A percentile compares a stretch with the other conserved stretches of the same genome.
phyloP scores from a whole-genome alignment of 257 asterid genomes.

The Knoxia roxburghii region DNA sequence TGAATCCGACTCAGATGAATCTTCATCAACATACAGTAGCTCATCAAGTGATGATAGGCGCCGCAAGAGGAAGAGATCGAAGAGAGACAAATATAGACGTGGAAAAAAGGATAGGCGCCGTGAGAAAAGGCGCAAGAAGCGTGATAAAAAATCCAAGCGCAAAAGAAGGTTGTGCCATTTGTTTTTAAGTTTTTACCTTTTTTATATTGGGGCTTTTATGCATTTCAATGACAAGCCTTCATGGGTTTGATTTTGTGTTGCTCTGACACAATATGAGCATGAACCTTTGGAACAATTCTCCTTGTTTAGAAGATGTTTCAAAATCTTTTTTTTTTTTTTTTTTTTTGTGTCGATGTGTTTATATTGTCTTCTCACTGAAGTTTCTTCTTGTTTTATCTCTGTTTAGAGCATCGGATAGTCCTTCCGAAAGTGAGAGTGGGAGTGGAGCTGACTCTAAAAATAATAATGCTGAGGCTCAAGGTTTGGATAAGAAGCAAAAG shows the following conservation, averaged over 20 bases:
- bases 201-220: background rate
- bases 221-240: background rate
- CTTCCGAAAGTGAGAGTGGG: conserved; percentile 56
- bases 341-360: background rate
- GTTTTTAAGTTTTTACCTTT: background rate
- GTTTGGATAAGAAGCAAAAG: conserved; percentile 37
- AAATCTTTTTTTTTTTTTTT: background rate
- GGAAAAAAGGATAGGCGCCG: conserved; percentile 65
- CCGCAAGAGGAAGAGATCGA: conserved; percentile 82
- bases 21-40: conserved; percentile 78
- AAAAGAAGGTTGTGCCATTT: conserved; percentile 50
- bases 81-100: conserved; percentile 63
- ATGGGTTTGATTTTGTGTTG: background rate
- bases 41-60: conserved; percentile 75
- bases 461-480: conserved; percentile 28
- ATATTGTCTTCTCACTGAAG: background rate
- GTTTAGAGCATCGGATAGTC: conserved; percentile 44
- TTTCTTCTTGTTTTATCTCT: conserved; percentile 1
- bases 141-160: conserved; percentile 72
- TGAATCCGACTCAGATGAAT: conserved; percentile 56
- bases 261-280: too few species aligned
- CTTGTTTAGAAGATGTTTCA: background rate
- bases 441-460: conserved; percentile 51
- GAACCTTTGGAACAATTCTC: background rate
- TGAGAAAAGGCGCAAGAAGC: conserved; percentile 73